Conservation (phyloP, 129 eudicot genomes). For the Tagetes erecta region DNA sequence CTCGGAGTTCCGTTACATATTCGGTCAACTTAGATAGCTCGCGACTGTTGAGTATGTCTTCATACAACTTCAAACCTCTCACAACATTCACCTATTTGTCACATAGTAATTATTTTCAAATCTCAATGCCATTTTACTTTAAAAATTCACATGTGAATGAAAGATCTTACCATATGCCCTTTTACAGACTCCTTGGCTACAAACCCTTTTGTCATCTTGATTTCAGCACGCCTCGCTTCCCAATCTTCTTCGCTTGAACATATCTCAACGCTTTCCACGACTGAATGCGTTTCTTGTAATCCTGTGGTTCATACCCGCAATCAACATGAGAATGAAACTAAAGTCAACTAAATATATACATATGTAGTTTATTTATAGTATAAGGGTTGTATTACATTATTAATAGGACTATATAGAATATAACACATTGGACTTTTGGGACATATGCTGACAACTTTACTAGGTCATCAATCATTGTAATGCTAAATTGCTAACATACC, state of each 20-base stretch:
- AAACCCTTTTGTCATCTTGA: slow-evolving; percentile 93
- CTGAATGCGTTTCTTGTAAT: slow-evolving; percentile 60
- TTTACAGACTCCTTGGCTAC: slow-evolving; percentile 92
- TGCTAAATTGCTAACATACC: slow-evolving; percentile 15
- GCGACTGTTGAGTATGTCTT: slow-evolving; percentile 62
- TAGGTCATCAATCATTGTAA: slow-evolving; percentile 30
- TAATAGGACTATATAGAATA: no score
- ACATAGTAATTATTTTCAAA: background rate
- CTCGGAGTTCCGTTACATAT: slow-evolving; percentile 80
- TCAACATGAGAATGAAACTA: no score
- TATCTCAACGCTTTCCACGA: slow-evolving; percentile 44
- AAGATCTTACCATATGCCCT: slow-evolving; percentile 88
- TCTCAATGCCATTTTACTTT: background rate
- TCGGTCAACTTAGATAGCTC: slow-evolving; percentile 85
- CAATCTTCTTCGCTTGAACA: slow-evolving; percentile 80
- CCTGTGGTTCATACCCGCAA: slow-evolving; percentile 42
- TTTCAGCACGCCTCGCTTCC: slow-evolving; percentile 75
- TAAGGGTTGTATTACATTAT: no score
- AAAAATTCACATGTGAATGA: slow-evolving; percentile 18
- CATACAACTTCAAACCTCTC: slow-evolving; percentile 88
- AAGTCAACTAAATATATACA: background rate
- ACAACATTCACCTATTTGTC: slow-evolving; percentile 91
- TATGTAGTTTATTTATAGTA: background rate
- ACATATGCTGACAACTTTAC: slow-evolving; percentile 17
- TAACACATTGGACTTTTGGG: no score